Conservation (phyloP, 257 asterid species). For the Capsicum baccatum region DNA sequence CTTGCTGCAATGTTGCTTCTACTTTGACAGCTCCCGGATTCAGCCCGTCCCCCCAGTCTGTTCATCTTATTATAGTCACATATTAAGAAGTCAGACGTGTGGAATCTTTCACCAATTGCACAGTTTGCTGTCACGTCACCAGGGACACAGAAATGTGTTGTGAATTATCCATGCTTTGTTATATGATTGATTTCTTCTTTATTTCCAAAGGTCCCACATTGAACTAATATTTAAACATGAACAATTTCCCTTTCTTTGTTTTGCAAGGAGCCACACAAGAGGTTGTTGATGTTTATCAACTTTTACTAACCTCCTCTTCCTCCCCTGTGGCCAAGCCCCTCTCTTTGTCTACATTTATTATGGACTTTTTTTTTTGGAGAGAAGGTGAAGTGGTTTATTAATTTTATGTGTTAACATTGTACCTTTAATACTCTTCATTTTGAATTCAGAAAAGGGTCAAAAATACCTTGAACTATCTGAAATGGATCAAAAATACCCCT, state of each 20-base stretch:
- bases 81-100: background rate
- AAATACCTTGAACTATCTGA: no score
- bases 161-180: slow-evolving; percentile 15
- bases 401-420: background rate
- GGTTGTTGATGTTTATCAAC: background rate
- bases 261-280: background rate
- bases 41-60: background rate
- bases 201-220: background rate
- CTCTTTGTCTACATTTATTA: background rate
- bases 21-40: background rate
- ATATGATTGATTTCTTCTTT: background rate
- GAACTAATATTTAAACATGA: background rate
- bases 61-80: background rate
- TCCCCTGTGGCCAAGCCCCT: background rate
- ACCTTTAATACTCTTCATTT: background rate
- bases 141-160: background rate
- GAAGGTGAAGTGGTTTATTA: background rate
- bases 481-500: no score
- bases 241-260: background rate
- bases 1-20: slow-evolving; percentile 1
- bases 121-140: background rate
- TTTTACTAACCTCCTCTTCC: background rate
- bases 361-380: background rate
- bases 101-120: background rate
- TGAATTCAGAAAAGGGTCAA: background rate